Percentiles rank a stretch among this genome's conserved stretches.
phyloP scores from a whole-genome alignment of 2,329 filamentous ascomycete species.

The Chrysoporthe deuterocubensis region DNA sequence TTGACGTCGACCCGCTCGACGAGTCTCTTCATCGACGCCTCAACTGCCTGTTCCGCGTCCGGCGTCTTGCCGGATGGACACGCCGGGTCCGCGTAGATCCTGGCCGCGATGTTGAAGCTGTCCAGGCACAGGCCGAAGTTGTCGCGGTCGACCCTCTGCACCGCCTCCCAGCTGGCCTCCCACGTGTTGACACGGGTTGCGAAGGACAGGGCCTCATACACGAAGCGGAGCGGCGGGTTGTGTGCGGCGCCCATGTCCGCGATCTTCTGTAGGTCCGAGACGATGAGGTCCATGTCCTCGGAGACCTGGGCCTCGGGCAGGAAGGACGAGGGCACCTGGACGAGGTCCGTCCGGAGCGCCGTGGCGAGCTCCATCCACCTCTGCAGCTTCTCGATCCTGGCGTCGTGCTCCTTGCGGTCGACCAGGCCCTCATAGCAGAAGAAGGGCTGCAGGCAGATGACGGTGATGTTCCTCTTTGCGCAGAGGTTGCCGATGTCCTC shows the following conservation, averaged over 20 bases:
- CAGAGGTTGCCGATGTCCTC: slow-evolving; percentile 61
- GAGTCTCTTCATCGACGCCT: slow-evolving; percentile 58
- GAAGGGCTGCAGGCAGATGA: slow-evolving; percentile 77
- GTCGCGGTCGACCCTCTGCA: slow-evolving; percentile 64
- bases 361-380: slow-evolving; percentile 72
- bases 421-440: slow-evolving; percentile 76
- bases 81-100: slow-evolving; percentile 72
- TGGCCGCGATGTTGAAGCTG: slow-evolving; percentile 76
- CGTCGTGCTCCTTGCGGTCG: slow-evolving; percentile 60
- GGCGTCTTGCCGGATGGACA: slow-evolving; percentile 52
- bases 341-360: slow-evolving; percentile 69
- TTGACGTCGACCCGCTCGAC: slow-evolving; percentile 51
- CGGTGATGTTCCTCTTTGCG: slow-evolving; percentile 48
- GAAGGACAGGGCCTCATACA: slow-evolving; percentile 76
- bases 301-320: slow-evolving; percentile 53
- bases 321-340: slow-evolving; percentile 76
- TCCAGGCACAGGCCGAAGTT: slow-evolving; percentile 82
- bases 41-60: slow-evolving; percentile 59
- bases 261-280: slow-evolving; percentile 64
- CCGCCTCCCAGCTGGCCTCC: slow-evolving; percentile 73
- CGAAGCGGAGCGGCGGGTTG: slow-evolving; percentile 64
- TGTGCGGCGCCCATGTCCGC: slow-evolving; percentile 69
- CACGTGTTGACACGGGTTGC: slow-evolving; percentile 72
- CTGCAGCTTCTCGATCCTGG: slow-evolving; percentile 64
- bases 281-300: slow-evolving; percentile 57